These are phyloP conservation scores for Penicillium sp. DNA, from an alignment of 2,329 filamentous ascomycete genomes.

Conservation along the genomic window DNA sequence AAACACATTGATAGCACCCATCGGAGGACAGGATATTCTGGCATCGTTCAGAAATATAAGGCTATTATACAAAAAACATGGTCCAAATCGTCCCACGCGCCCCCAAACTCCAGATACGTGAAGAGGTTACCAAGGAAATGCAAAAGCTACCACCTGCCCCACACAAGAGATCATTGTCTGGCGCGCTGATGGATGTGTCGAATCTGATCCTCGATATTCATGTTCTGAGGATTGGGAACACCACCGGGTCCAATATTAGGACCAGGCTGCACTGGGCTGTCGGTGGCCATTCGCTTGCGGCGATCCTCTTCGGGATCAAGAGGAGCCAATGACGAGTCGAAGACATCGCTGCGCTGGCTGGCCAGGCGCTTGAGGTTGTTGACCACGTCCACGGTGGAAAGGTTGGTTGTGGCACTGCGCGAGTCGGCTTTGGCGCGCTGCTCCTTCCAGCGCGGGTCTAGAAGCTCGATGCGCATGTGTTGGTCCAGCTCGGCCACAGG, in stretches of 20 bases:
- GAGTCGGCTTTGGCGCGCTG: constrained; percentile 85
- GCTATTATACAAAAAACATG: constrained; percentile 11
- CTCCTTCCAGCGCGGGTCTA: constrained; percentile 93
- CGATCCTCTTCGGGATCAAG: constrained; percentile 67
- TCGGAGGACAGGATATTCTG: not conserved
- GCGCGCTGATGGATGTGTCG: constrained; percentile 60
- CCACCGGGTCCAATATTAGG: constrained; percentile 29
- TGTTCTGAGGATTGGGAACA: constrained; percentile 37
- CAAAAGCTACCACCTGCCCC: not conserved
- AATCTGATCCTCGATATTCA: constrained; percentile 84
- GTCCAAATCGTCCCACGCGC: constrained; percentile 5
- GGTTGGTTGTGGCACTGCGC: constrained; percentile 76
- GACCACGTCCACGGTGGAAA: constrained; percentile 80
- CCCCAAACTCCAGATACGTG: constrained; percentile 6
- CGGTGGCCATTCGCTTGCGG: constrained; percentile 66
- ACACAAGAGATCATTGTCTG: constrained; percentile 24
- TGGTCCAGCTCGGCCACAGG: constrained; percentile 81
- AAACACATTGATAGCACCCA: not conserved
- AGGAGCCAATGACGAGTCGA: constrained; percentile 56
- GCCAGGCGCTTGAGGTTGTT: constrained; percentile 94
- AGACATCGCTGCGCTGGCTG: constrained; percentile 80
- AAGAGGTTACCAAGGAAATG: not conserved
- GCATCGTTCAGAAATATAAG: not conserved
- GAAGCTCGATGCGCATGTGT: constrained; percentile 89
- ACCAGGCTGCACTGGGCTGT: constrained; percentile 23